Base-by-base conservation (phyloP, 345 rosid species). In the Zanthoxylum bungeanum region DNA sequence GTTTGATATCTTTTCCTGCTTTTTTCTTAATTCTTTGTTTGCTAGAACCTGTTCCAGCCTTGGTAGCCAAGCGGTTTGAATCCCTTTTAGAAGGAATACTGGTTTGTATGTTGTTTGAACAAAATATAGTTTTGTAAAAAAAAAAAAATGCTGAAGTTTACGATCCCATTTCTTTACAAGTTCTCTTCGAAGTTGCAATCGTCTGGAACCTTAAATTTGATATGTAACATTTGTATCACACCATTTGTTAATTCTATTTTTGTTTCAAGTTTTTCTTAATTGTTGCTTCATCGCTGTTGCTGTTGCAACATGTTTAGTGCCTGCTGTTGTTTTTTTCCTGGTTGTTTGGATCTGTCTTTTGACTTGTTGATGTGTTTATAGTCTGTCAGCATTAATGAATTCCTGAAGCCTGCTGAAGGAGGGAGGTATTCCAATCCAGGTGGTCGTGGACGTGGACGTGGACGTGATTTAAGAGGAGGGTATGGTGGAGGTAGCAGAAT, bases 401-500 rank as follows among this genome's bases (percentile, higher is more conserved):
- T 88, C 80, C 78, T 88, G 84, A 90, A 84, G 81, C 91, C 93
- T 57, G 85, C 84, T 51, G 86, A 88, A 56, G 91, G 91, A 34
- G 89, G 81, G 36, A 82, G 69, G 28, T 74, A 42, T 79, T 76
- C 72, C 50, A 74, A 73, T 22, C 67, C 75, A 2, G 86, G 93
- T 0, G 82, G 85, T 0, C 84, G 88, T 2, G 89, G 87, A 1
- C 83, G 87, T 4, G 89, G 83, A 0, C 84, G 79, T 8, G 83
- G 84, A 10, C 30, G 81, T 28, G 75, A 87, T 39, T 39, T 12
- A 71, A 80, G 52, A 49, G 89, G 84, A 4, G n/a, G n/a, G n/a
- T 81, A 50, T 44, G 75, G 73, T 19, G 78, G 68, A 33, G 74
- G 82, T 56, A 76, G 49, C 53, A 37, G 60, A 16, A 19, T 21